Evolutionary conservation across 805 yeast genomes (phyloP).

Genomic region (Starmerella stellata): DNA sequence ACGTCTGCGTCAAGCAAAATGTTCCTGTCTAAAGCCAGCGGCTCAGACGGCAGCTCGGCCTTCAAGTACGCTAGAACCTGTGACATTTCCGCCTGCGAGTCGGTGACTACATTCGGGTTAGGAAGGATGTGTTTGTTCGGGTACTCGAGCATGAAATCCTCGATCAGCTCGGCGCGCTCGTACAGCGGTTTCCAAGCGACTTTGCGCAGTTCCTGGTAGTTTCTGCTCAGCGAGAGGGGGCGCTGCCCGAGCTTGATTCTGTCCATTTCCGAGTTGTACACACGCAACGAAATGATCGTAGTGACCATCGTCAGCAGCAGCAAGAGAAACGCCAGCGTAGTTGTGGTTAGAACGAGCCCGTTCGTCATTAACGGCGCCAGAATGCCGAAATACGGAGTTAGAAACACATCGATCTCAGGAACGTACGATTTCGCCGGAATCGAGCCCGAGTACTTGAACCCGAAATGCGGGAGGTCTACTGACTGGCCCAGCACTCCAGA

Average conservation of each 20-base stretch:
- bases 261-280: slow-evolving; percentile 8
- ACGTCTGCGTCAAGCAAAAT: too few species aligned
- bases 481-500: slow-evolving; percentile 12
- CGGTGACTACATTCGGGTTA: too few species aligned
- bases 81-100: too few species aligned
- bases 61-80: too few species aligned
- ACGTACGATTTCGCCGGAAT: slow-evolving; percentile 1
- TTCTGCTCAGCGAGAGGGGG: slow-evolving; percentile 12
- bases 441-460: background rate
- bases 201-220: slow-evolving; percentile 6
- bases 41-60: too few species aligned
- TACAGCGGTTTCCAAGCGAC: background rate
- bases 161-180: background rate
- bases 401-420: slow-evolving; percentile 13
- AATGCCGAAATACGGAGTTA: slow-evolving; percentile 5
- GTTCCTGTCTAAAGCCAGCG: too few species aligned
- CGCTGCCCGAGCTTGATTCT: slow-evolving; percentile 15
- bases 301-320: slow-evolving; percentile 2
- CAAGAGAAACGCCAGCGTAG: background rate
- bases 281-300: slow-evolving; percentile 10
- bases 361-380: slow-evolving; percentile 7
- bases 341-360: slow-evolving; percentile 6
- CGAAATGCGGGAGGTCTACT: slow-evolving; percentile 8
- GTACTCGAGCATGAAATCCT: too few species aligned
- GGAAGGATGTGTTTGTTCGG: too few species aligned